Evolutionary conservation across 176 grass and related monocot species (phyloP), one percentile per base, ranked within the genome.

Genomic region (Oryza punctata): DNA sequence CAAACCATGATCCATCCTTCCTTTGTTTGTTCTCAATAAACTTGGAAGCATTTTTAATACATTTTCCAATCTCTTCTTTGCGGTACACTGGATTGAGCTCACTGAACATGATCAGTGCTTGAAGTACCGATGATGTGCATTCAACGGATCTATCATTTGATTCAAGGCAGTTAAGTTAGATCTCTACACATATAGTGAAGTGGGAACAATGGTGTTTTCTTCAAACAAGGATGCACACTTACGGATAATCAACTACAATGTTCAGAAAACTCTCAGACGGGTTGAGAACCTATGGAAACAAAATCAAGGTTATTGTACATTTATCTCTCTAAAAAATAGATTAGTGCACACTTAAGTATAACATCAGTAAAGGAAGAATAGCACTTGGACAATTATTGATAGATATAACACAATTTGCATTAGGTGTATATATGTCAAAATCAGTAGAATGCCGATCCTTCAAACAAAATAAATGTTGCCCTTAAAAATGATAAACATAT

Each of bases 1-100:
- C 7, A 80, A 15, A 94, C 89, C 92, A 94, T 61, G 89, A 87
- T 1, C 92, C 89, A 76, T 94, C 89, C 40, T 78, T 78, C 7
- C 35, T 19, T 75, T 94, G 92, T n/a, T 74, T 65, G 7, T 76
- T 70, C 82, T 91, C 89, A 69, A 94, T 89, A 69, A 83, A 91
- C 13, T 63, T 72, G 5, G 78, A 30, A 71, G 76, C 21, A 32
- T 74, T 91, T 75, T 38, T 50, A 14, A 89, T 82, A 61, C 89
- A 94, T 41, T 54, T 78, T 63, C 16, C 76, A 64, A 94, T 86
- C 14, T 91, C 92, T 84, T 89, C 25, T 63, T 33, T 49, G 21
- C 87, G 87, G 49, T 94, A 85, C 5, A 25, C 67, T 0, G 81
- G 89, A 78, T 91, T 43, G 21, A 89, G 18, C 3, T 89, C 90